Conservation (phyloP, 305 asterid species). For the Withania somnifera region DNA sequence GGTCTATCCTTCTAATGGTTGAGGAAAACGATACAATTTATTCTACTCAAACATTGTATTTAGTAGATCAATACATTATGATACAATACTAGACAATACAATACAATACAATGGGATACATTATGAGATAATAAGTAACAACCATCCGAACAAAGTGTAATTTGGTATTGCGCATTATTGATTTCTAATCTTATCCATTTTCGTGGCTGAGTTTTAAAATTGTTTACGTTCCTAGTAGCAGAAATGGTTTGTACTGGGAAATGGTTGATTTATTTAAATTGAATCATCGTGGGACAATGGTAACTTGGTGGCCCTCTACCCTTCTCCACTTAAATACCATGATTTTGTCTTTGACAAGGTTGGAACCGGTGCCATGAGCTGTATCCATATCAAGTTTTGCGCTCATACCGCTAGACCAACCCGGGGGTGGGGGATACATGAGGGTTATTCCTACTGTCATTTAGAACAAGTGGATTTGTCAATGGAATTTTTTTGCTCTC, state of each 20-base stretch:
- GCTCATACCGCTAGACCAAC: neutral
- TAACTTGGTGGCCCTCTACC: neutral
- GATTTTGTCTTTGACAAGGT: neutral
- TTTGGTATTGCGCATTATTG: neutral
- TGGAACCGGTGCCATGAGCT: neutral
- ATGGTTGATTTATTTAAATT: neutral
- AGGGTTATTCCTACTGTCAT: neutral
- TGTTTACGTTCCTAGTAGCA: neutral
- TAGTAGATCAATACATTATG: too few relatives aligned
- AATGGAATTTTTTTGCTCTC: neutral
- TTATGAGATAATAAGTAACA: too few relatives aligned
- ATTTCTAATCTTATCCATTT: neutral
- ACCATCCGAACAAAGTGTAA: too few relatives aligned
- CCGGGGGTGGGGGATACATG: neutral
- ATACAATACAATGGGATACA: too few relatives aligned
- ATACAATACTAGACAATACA: too few relatives aligned
- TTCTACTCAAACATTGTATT: too few relatives aligned
- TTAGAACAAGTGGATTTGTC: neutral
- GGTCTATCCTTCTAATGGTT: too few relatives aligned
- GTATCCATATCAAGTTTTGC: neutral
- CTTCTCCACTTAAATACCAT: neutral
- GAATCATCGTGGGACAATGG: neutral
- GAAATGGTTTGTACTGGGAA: neutral
- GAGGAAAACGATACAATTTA: too few relatives aligned
- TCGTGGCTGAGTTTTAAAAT: neutral